Base-by-base conservation (phyloP, 345 rosid species). In the Brassica carinata region DNA sequence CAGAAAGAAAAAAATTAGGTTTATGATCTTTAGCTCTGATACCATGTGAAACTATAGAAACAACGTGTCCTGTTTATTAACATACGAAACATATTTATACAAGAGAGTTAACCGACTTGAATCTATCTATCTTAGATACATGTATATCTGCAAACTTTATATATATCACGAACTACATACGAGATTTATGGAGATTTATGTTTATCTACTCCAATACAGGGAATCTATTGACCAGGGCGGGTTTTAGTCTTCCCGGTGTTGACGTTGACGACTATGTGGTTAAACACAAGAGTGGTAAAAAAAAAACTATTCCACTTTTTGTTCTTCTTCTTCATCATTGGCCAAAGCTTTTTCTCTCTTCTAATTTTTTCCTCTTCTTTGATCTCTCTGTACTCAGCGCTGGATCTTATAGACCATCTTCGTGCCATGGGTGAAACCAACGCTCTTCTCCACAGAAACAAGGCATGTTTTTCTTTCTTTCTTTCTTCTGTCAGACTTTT, bases 351-450 rank as follows among this genome's bases (percentile, higher is more conserved):
- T 69, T 38, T 76, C 30, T 23, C 1, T 7, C 38, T 33, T 33
- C 38, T 33, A 33, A 33, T 6, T 33, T 33, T 33, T 58, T 61
- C 7, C 27, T 1, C 13, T 36, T 29, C 17, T 2, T 66, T 45
- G 23, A 19, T 27, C 59, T 78, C 13, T 58, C 64, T 45, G 4
- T 18, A 14, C 80, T 71, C 81, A 96, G 98, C 99, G 72, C 30
- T 96, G 83, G 97, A 96, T 83, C 89, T 96, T 82, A 93, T 96
- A 71, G 97, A 96, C 79, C 98, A 96, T 86, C 89, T 96, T 59
- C 97, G 97, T 65, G 75, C 94, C 30, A 93, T 96, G 99, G 99
- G 99, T 14, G 99, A 96, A 85, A 96, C 96, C 23, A 96, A 93
- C 84, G 98, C 94, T 80, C 96, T 96, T 87, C 84, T 92, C 76